phyloP scores from a whole-genome alignment of 345 rosid genomes.

The Pistacia atlantica region DNA sequence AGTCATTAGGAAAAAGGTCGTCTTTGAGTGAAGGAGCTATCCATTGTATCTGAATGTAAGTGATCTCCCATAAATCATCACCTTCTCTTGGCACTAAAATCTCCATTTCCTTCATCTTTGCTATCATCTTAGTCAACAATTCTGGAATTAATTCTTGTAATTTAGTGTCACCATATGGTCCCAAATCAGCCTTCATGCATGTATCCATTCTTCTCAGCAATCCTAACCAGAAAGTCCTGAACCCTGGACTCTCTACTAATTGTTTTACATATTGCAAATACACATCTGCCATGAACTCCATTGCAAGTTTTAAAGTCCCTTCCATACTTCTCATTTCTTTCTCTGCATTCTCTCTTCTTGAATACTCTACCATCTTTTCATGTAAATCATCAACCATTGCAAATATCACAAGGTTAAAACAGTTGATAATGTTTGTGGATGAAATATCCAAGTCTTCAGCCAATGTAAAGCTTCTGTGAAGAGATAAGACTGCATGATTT shows the following conservation, averaged over 20 bases:
- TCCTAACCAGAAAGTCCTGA: conserved; percentile 89
- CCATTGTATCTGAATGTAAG: conserved; percentile 94
- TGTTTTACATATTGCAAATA: conserved; percentile 51
- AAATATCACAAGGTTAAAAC: conserved; percentile 55
- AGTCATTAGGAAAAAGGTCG: conserved; percentile 70
- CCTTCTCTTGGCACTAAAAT: conserved; percentile 64
- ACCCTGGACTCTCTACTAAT: conserved; percentile 57
- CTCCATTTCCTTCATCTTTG: conserved; percentile 65
- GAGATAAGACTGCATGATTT: conserved; percentile 61
- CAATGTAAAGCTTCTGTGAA: conserved; percentile 53
- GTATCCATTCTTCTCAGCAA: conserved; percentile 95
- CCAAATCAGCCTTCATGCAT: conserved; percentile 86
- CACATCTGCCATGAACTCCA: conserved; percentile 65
- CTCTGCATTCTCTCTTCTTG: conserved; percentile 76
- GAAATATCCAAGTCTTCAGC: conserved; percentile 71
- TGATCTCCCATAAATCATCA: conserved; percentile 81
- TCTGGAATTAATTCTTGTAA: conserved; percentile 62
- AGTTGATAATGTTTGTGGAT: conserved; percentile 57
- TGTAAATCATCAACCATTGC: conserved; percentile 86
- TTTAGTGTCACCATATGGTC: conserved; percentile 60
- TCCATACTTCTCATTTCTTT: conserved; percentile 91
- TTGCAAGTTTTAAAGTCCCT: conserved; percentile 63
- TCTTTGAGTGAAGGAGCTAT: conserved; percentile 88
- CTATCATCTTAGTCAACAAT: conserved; percentile 63
- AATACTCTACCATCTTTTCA: conserved; percentile 83